A percentile compares a stretch with the other conserved stretches of the same genome.
phyloP scores from a whole-genome alignment of 129 eudicot species.

The Ambrosia trifida region DNA sequence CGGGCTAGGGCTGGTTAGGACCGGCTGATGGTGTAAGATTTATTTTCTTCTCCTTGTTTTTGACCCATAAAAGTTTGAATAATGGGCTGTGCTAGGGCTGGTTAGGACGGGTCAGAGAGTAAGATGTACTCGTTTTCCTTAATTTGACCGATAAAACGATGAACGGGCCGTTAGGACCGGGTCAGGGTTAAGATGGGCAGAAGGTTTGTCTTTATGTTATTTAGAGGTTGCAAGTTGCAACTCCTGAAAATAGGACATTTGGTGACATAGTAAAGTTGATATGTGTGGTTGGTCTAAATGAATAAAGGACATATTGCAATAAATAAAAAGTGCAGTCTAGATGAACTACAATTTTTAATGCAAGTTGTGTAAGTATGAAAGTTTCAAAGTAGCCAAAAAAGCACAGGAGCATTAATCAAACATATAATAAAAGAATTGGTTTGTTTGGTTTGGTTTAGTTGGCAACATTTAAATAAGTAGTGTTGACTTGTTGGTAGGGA shows the following conservation, averaged over 20 bases:
- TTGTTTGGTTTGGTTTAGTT: slow-evolving; percentile 30
- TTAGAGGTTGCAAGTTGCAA: slow-evolving; percentile 1
- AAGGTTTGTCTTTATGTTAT: not conserved
- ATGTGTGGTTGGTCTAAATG: slow-evolving; percentile 26
- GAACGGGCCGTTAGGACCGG: not conserved
- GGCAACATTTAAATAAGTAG: slow-evolving; percentile 21
- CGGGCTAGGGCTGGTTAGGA: not conserved
- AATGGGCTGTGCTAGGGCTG: not conserved
- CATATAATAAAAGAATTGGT: slow-evolving; percentile 16
- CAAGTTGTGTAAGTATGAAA: slow-evolving; percentile 16
- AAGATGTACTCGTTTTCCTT: too few species aligned
- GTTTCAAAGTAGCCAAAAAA: slow-evolving; percentile 22
- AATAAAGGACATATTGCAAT: slow-evolving; percentile 16
- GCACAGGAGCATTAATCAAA: slow-evolving; percentile 8
- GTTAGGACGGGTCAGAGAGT: too few species aligned
- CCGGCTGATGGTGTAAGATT: not conserved
- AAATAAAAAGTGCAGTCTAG: slow-evolving; percentile 17
- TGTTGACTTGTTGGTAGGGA: slow-evolving; percentile 28
- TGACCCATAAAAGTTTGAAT: not conserved
- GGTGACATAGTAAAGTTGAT: slow-evolving; percentile 20
- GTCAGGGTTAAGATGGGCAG: not conserved
- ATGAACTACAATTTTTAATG: slow-evolving; percentile 12
- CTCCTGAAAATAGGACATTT: slow-evolving; percentile 19
- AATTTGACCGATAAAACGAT: too few species aligned
- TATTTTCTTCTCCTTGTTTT: not conserved